These are phyloP conservation scores for Glycine soja DNA, from an alignment of 306 rosid species.

Conservation along the genomic window DNA sequence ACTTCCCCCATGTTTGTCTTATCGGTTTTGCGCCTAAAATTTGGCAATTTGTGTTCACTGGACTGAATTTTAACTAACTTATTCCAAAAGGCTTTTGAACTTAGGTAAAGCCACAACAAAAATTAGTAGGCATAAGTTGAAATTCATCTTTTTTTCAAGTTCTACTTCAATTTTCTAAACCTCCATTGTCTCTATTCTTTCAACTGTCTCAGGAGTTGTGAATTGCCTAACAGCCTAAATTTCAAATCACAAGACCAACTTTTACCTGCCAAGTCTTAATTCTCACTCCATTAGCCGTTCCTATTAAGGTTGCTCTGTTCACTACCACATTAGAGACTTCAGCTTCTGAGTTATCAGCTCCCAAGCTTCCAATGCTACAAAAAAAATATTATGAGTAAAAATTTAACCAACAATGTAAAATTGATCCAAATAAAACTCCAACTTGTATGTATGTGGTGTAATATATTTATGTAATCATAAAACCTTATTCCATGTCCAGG, in stretches of 20 bases:
- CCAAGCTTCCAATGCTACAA: constrained; percentile 89
- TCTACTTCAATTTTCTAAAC: constrained; percentile 19
- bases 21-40: constrained; percentile 31
- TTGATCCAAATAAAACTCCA: background rate
- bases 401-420: background rate
- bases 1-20: constrained; percentile 2
- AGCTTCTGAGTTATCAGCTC: constrained; percentile 70
- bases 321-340: constrained; percentile 73
- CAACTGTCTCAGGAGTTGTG: constrained; percentile 4
- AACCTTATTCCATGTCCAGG: constrained; percentile 99
- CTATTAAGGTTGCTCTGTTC: constrained; percentile 59
- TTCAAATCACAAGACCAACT: constrained; percentile 37
- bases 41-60: background rate
- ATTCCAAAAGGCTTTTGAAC: background rate
- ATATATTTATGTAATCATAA: background rate
- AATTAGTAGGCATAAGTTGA: constrained; percentile 6
- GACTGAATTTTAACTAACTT: background rate
- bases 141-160: background rate
- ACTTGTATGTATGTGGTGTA: no score
- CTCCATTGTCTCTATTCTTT: background rate
- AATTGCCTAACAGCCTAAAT: constrained; percentile 2
- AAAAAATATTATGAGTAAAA: background rate
- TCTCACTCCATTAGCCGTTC: constrained; percentile 86
- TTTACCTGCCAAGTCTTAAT: constrained; percentile 94
- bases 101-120: no score